Conservation (phyloP, 768 basidiomycete species). For the Hericium erinaceus region DNA sequence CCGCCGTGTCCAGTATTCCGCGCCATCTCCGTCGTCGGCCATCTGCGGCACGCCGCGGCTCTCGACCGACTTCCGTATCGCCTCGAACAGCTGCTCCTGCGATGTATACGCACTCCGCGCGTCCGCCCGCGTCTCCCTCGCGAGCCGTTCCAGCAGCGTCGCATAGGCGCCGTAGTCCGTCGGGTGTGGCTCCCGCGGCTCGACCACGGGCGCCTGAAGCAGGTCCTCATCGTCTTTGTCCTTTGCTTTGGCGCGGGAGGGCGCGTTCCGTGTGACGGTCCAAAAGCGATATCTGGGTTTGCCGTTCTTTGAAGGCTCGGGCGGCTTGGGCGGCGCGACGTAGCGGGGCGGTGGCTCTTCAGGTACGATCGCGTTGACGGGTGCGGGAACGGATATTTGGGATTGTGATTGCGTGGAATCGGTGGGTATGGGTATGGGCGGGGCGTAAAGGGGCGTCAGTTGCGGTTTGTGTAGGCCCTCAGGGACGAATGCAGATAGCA, state of each 20-base stretch:
- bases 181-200: conserved; percentile 42
- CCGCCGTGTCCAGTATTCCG: background rate
- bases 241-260: conserved; percentile 36
- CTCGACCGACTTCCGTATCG: background rate
- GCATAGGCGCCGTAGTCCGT: conserved; percentile 59
- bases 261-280: conserved; percentile 44
- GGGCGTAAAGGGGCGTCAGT: conserved; percentile 45
- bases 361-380: conserved; percentile 20
- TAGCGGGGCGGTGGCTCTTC: conserved; percentile 15
- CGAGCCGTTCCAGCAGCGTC: conserved; percentile 33
- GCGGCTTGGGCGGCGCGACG: conserved; percentile 5
- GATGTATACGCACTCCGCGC: conserved; percentile 19
- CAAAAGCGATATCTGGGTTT: conserved; percentile 45
- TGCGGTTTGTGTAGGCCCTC: conserved; percentile 47
- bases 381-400: conserved; percentile 17
- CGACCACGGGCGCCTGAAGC: conserved; percentile 34
- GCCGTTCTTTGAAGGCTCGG: background rate
- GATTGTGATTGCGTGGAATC: conserved; percentile 1
- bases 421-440: conserved; percentile 13
- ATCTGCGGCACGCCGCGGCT: background rate
- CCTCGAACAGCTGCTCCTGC: conserved; percentile 20
- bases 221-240: conserved; percentile 37
- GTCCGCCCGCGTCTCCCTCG: conserved; percentile 11
- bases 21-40: background rate
- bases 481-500: conserved; percentile 54